Evolutionary conservation across 176 grass and related monocot species (phyloP).

Genomic region (Rhynchospora pubera): DNA sequence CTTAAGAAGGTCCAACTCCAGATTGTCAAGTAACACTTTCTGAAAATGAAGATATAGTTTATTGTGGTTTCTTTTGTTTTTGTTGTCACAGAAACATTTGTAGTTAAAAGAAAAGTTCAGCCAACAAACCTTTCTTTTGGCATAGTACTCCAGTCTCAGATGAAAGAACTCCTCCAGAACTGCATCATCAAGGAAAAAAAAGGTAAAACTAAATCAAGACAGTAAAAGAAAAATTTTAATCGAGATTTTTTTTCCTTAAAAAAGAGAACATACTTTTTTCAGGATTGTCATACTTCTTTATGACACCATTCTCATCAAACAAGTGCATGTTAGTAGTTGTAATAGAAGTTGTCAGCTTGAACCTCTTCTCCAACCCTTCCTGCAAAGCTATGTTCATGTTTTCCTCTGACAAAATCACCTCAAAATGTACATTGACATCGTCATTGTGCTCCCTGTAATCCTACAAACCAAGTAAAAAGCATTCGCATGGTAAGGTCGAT

Average conservation of each 20-base stretch:
- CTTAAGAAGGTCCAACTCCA: slow-evolving; percentile 51
- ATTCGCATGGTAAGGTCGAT: background rate
- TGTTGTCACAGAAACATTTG: background rate
- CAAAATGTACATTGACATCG: slow-evolving; percentile 47
- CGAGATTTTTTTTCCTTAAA: background rate
- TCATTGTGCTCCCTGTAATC: slow-evolving; percentile 39
- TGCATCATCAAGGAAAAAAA: slow-evolving; percentile 4
- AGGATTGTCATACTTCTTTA: slow-evolving; percentile 74
- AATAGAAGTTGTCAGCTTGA: slow-evolving; percentile 80
- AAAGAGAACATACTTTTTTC: slow-evolving; percentile 55
- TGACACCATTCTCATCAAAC: slow-evolving; percentile 64
- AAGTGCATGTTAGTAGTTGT: slow-evolving; percentile 92
- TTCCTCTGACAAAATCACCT: slow-evolving; percentile 39
- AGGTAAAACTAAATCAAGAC: background rate
- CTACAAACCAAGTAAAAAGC: slow-evolving; percentile 32
- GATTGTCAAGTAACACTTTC: slow-evolving; percentile 45
- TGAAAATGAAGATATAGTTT: slow-evolving; percentile 23
- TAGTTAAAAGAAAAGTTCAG: background rate
- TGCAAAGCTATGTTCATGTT: slow-evolving; percentile 64
- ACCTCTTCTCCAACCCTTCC: slow-evolving; percentile 89
- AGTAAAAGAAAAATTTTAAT: background rate
- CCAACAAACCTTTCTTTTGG: slow-evolving; percentile 65
- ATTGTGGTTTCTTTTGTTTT: background rate
- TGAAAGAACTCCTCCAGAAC: slow-evolving; percentile 70
- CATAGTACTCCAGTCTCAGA: slow-evolving; percentile 57